phyloP scores from a whole-genome alignment of 1,139 yeast species.

The Scheffersomyces cryptocercus region DNA sequence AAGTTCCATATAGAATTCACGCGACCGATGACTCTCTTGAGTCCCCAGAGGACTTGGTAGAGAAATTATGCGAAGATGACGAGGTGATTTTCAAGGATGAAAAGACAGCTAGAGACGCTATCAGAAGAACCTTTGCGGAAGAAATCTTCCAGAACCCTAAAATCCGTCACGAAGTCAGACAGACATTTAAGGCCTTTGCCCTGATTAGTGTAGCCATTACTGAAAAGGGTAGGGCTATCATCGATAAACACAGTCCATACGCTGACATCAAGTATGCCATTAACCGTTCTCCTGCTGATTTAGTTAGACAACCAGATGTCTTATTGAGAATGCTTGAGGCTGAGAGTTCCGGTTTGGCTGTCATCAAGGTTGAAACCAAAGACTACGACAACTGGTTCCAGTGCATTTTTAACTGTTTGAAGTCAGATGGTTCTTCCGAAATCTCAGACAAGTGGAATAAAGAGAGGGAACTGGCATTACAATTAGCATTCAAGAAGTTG shows the following conservation, averaged over 20 bases:
- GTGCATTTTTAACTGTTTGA: conserved; percentile 56
- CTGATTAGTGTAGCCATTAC: conserved; percentile 75
- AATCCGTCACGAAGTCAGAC: conserved; percentile 73
- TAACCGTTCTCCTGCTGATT: conserved; percentile 73
- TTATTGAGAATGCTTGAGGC: conserved; percentile 91
- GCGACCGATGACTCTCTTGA: conserved; percentile 72
- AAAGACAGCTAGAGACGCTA: conserved; percentile 69
- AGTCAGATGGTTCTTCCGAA: conserved; percentile 84
- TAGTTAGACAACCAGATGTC: conserved; percentile 73
- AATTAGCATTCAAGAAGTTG: conserved; percentile 66
- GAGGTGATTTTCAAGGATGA: conserved; percentile 59
- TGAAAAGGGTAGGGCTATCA: conserved; percentile 82
- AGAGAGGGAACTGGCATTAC: conserved; percentile 68
- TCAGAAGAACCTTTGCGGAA: conserved; percentile 73
- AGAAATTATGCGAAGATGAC: conserved; percentile 53
- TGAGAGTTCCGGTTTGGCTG: conserved; percentile 62
- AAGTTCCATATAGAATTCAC: conserved; percentile 62
- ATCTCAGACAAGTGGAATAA: conserved; percentile 81
- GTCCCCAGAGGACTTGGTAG: conserved; percentile 66
- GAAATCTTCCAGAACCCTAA: conserved; percentile 82
- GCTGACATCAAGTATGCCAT: conserved; percentile 91
- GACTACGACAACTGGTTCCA: conserved; percentile 47
- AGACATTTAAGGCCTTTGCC: conserved; percentile 66
- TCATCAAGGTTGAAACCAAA: conserved; percentile 47
- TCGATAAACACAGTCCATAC: conserved; percentile 78